Percentiles rank a stretch among this genome's conserved stretches.
Conservation (phyloP, 306 rosid species). For the Calophaca sinica region DNA sequence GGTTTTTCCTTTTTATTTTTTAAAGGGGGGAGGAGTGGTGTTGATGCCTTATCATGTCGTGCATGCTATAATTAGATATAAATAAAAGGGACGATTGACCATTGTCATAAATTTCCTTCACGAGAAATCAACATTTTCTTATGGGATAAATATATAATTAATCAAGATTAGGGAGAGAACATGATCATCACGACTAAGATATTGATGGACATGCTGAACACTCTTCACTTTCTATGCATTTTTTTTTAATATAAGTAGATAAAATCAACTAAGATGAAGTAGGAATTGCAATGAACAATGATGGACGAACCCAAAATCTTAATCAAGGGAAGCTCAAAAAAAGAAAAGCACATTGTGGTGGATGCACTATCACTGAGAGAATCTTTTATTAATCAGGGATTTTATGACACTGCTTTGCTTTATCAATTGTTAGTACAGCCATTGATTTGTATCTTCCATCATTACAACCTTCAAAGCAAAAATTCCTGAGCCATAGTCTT, state of each 20-base stretch:
- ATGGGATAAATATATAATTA: conserved; percentile 21
- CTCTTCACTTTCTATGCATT: conserved; percentile 26
- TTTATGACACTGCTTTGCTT: too few species aligned
- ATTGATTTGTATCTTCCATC: conserved; percentile 40
- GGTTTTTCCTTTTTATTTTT: not conserved
- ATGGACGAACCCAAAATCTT: conserved; percentile 31
- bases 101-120: not conserved
- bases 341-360: conserved; percentile 65
- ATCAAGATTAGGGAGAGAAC: conserved; percentile 32
- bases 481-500: conserved; percentile 66
- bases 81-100: not conserved
- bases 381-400: conserved; percentile 12
- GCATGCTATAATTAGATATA: conserved; percentile 13
- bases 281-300: conserved; percentile 1
- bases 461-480: conserved; percentile 53
- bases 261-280: conserved; percentile 7
- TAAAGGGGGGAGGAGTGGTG: not conserved
- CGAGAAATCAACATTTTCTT: conserved; percentile 40
- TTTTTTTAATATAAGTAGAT: not conserved
- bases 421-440: conserved; percentile 26
- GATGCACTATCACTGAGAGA: conserved; percentile 64
- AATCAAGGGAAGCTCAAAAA: conserved; percentile 45
- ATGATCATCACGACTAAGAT: conserved; percentile 56
- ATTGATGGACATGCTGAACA: conserved; percentile 48
- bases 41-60: conserved; percentile 8